Conservation (phyloP, 805 yeast species). For the Zygoascus tannicola region DNA sequence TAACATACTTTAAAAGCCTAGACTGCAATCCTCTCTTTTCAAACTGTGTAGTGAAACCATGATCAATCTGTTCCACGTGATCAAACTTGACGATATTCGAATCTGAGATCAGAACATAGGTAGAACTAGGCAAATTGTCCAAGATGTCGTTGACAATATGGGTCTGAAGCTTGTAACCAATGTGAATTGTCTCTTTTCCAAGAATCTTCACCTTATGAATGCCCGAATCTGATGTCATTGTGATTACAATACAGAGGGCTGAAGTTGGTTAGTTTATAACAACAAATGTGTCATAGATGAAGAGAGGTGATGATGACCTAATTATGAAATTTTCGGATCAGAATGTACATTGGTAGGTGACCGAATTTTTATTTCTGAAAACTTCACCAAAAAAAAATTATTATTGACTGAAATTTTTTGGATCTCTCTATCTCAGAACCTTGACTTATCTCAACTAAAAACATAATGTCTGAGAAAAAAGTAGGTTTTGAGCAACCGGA, state of each 20-base stretch:
- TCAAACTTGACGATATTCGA: constrained; percentile 46
- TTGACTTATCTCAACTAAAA: too few species aligned
- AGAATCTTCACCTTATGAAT: constrained; percentile 27
- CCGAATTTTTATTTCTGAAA: neutral
- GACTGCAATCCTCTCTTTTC: constrained; percentile 28
- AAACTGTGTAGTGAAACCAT: constrained; percentile 35
- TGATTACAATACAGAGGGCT: too few species aligned
- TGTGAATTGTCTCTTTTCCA: constrained; percentile 77
- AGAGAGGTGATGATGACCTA: too few species aligned
- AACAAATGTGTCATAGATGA: constrained; percentile 1
- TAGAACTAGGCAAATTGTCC: constrained; percentile 60
- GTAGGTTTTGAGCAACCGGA: neutral
- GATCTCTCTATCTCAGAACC: neutral
- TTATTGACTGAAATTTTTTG: neutral
- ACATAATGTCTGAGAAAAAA: neutral
- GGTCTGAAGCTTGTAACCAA: constrained; percentile 72
- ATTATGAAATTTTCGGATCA: too few species aligned
- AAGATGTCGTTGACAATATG: constrained; percentile 67
- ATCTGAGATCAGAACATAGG: constrained; percentile 88
- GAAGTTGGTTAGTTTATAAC: too few species aligned
- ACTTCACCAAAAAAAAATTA: too few species aligned
- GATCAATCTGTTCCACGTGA: constrained; percentile 39
- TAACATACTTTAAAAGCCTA: constrained; percentile 62
- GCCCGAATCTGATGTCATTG: constrained; percentile 4
- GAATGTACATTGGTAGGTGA: neutral